These are phyloP conservation scores for Lagerstroemia speciosa DNA, from an alignment of 345 rosid species.

Conservation along the genomic window DNA sequence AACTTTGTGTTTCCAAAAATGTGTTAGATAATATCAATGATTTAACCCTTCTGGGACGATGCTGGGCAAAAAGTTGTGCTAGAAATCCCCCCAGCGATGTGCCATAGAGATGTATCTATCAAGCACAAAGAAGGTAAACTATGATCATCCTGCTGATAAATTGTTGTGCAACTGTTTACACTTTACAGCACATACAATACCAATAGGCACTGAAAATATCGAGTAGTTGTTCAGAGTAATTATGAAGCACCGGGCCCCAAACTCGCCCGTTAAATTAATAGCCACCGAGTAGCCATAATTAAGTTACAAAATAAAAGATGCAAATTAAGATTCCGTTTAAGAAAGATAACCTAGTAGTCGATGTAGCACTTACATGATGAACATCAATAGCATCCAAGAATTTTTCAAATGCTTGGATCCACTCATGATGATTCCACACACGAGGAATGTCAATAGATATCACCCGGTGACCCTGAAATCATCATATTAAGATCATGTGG, in stretches of 20 bases:
- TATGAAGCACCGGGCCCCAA: too few relatives aligned
- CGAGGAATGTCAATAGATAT: constrained; percentile 94
- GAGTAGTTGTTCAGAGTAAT: too few relatives aligned
- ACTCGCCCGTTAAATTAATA: too few relatives aligned
- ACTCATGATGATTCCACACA: constrained; percentile 94
- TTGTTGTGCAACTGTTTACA: too few relatives aligned
- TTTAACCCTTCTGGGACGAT: constrained; percentile 90
- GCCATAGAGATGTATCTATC: constrained; percentile 90
- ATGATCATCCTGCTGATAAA: not conserved
- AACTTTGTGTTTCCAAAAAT: constrained; percentile 71
- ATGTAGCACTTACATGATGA: constrained; percentile 68
- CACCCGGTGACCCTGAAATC: constrained; percentile 74
- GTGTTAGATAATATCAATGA: constrained; percentile 87
- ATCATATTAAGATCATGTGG: not conserved
- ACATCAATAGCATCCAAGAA: constrained; percentile 91
- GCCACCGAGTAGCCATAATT: not conserved
- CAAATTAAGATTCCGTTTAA: not conserved
- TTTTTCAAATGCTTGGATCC: constrained; percentile 98
- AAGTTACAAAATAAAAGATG: not conserved
- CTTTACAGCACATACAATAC: too few relatives aligned
- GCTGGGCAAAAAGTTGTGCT: constrained; percentile 96
- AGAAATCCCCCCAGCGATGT: constrained; percentile 98
- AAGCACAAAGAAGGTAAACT: constrained; percentile 5
- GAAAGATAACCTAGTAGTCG: constrained; percentile 3
- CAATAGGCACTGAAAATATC: too few relatives aligned